Evolutionary conservation across 1,139 yeast species (phyloP).

Genomic region (Torulaspora globosa): DNA sequence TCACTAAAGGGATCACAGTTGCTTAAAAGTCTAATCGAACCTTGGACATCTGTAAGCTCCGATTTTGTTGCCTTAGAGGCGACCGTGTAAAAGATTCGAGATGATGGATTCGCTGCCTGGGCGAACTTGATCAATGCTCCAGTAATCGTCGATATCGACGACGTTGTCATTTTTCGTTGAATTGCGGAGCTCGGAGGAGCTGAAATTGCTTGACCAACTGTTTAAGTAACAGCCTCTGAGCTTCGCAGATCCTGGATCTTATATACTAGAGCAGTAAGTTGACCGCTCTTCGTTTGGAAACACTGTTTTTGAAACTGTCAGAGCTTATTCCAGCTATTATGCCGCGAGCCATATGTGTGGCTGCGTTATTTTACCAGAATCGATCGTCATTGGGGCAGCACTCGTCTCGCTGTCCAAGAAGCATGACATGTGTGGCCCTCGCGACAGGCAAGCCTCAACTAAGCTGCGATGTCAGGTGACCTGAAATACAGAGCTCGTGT

Average conservation of each 20-base stretch:
- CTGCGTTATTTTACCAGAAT: slow-evolving; percentile 1
- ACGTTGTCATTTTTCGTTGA: slow-evolving; percentile 8
- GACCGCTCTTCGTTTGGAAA: neutral
- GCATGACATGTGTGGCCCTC: neutral
- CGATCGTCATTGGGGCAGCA: slow-evolving; percentile 1
- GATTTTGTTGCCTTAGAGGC: slow-evolving; percentile 17
- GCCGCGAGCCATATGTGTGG: slow-evolving; percentile 13
- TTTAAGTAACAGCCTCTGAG: neutral
- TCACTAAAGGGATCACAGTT: slow-evolving; percentile 32
- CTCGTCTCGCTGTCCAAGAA: neutral
- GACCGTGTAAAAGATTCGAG: slow-evolving; percentile 22
- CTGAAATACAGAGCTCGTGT: too few species aligned
- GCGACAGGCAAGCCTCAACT: neutral
- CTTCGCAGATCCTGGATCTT: neutral
- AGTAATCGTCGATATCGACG: slow-evolving; percentile 10
- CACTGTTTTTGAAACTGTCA: neutral
- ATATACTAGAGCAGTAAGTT: neutral
- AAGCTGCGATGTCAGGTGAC: slow-evolving; percentile 2
- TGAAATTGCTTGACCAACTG: neutral
- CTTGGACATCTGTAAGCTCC: slow-evolving; percentile 7
- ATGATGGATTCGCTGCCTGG: slow-evolving; percentile 11
- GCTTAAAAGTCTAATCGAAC: slow-evolving; percentile 19
- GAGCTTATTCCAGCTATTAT: neutral
- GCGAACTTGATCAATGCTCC: slow-evolving; percentile 13
- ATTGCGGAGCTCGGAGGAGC: neutral